Percentiles rank a stretch among this genome's conserved stretches.
Evolutionary conservation across 2,329 filamentous ascomycete genomes (phyloP).

Genomic region (Gaeumannomyces tritici): DNA sequence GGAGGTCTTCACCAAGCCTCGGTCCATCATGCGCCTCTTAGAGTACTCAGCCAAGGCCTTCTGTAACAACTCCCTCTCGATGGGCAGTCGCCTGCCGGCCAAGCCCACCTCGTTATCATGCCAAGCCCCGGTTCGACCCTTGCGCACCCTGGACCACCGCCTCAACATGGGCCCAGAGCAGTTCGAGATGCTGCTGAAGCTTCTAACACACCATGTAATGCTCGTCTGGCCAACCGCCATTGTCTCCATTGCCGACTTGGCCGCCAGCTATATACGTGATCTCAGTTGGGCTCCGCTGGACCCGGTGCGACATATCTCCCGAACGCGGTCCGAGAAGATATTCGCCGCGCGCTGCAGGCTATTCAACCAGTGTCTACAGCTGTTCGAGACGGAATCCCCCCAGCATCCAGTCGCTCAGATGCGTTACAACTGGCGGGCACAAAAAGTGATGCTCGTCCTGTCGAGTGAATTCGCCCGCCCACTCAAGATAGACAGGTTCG

Average conservation of each 20-base stretch:
- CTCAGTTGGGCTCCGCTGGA: not conserved
- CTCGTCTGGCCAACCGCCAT: constrained; percentile 20
- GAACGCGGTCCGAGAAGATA: not conserved
- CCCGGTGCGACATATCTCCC: not conserved
- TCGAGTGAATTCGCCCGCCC: constrained; percentile 37
- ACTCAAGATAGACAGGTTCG: constrained; percentile 37
- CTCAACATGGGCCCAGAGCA: constrained; percentile 14
- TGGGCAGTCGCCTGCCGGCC: constrained; percentile 15
- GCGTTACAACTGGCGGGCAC: constrained; percentile 46
- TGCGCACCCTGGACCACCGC: constrained; percentile 4
- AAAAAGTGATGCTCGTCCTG: constrained; percentile 41
- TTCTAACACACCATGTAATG: constrained; percentile 18
- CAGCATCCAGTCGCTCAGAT: constrained; percentile 23
- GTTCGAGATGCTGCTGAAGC: constrained; percentile 14
- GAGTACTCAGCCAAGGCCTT: constrained; percentile 19
- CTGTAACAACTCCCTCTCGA: constrained; percentile 11
- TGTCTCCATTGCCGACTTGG: constrained; percentile 17
- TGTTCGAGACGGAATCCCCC: constrained; percentile 24
- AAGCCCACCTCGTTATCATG: constrained; percentile 14
- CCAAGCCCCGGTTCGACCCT: not conserved
- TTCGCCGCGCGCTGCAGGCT: constrained; percentile 16
- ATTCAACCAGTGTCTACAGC: constrained; percentile 29
- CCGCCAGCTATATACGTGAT: constrained; percentile 1
- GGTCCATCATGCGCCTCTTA: constrained; percentile 21
- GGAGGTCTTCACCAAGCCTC: constrained; percentile 19